Conservation (phyloP, 73 alveolate species). For the Symbiodinium pilosum region DNA sequence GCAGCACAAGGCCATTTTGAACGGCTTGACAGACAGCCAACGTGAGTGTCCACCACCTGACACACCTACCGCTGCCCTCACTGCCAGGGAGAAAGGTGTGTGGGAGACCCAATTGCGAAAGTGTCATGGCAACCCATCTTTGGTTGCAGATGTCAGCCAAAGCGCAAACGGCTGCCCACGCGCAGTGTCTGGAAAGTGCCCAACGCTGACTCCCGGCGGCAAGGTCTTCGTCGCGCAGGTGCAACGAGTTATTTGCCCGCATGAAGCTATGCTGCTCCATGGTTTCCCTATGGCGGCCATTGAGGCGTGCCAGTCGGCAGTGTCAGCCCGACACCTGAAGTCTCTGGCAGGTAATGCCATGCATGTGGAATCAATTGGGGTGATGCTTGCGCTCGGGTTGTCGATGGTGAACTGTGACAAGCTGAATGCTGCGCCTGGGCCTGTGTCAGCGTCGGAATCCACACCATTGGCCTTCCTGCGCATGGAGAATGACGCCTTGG, state of each 20-base stretch:
- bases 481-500: too few species aligned
- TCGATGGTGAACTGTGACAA: too few species aligned
- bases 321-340: not conserved
- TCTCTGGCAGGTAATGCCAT: conserved; percentile 6
- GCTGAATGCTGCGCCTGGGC: too few species aligned
- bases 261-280: not conserved
- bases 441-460: too few species aligned
- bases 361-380: conserved; percentile 11
- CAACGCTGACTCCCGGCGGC: conserved; percentile 15
- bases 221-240: not conserved
- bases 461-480: too few species aligned
- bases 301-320: not conserved
- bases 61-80: not conserved
- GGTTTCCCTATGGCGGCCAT: not conserved
- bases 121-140: not conserved
- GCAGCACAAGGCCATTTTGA: not conserved
- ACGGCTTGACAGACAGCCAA: not conserved
- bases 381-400: not conserved
- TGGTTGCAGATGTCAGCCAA: conserved; percentile 21
- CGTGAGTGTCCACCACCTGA: not conserved
- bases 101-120: not conserved
- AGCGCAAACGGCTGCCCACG: not conserved
- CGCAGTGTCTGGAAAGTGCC: not conserved
- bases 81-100: not conserved
- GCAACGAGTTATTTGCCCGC: not conserved